Base-by-base conservation (phyloP, 2,329 filamentous ascomycete species). In the Cladosporium austrohemisphaericum region DNA sequence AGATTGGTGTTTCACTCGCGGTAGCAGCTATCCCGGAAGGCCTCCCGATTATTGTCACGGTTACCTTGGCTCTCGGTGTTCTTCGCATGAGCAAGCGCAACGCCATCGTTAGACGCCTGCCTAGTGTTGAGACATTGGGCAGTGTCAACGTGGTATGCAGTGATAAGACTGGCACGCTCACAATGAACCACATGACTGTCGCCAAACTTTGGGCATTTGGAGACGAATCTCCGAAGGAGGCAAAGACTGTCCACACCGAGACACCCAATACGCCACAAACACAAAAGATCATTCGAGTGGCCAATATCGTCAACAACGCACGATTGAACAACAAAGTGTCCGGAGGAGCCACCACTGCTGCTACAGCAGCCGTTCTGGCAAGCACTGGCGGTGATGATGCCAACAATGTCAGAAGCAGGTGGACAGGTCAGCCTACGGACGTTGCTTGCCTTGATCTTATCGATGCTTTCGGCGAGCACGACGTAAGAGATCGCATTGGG, bases 141-240 rank as follows among this genome's bases (percentile, higher is more conserved):
- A 96, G 91, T n/a, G 93, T 98, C 52, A 98, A 97, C 62, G 91
- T 98, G n/a, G 89, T 98, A 5, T 98, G 94, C 73, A 96, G 90
- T 58, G 93, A 98, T 75, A 98, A 98, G 73, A 98, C 93, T 35
- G 89, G 92, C 25, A 98, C 93, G 1, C 73, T 98, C 53, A 98
- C 93, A 0, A 90, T 91, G 65, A 98, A 97, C 65, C 93, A 98
- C 65, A 97, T 98, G 93, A 95, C 93, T 1, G 90, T 90, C 0
- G 91, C 90, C 13, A 95, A 93, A 64, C 84, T 98, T 75, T 98
- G 93, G 93, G 88, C 92, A 65, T 95, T 95, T 67, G 78, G 80
- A 35, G 57, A 69, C 5, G 66, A 72, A 49, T 11, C 5, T 14
- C 77, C 81, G 5, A 74, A 81, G 28, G 77, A 83, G 45, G 74